A percentile compares a stretch with the other conserved stretches of the same genome.
These are phyloP conservation scores for Linnemannia hyalina DNA, from an alignment of 192 early-diverging fungal genomes.

Conservation along the genomic window DNA sequence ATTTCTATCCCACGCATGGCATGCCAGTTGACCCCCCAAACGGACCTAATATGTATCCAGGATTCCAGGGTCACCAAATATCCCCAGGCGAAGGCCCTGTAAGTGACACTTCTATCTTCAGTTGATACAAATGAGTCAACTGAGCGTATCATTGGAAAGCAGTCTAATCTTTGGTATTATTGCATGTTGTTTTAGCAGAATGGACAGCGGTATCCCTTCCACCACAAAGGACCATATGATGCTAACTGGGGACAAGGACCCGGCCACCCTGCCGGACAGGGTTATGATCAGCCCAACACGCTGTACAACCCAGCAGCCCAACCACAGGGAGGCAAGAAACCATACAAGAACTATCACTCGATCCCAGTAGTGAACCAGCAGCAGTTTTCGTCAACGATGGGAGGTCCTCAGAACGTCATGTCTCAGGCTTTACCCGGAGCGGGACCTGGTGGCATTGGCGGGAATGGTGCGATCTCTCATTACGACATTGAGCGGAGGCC, in stretches of 20 bases:
- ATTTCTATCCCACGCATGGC: constrained; percentile 15
- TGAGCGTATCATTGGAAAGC: not conserved
- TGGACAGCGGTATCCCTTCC: constrained; percentile 20
- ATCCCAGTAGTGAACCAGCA: constrained; percentile 23
- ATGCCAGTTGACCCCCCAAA: constrained; percentile 2
- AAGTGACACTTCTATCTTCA: not conserved
- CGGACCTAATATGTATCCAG: constrained; percentile 18
- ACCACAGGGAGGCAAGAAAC: constrained; percentile 22
- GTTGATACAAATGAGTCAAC: not conserved
- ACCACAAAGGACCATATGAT: constrained; percentile 35
- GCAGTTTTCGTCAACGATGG: constrained; percentile 14
- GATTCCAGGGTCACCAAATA: constrained; percentile 13
- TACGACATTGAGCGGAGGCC: constrained; percentile 49
- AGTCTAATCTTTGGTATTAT: constrained; percentile 6
- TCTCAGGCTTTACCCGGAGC: constrained; percentile 1
- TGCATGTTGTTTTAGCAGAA: not conserved
- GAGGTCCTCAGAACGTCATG: not conserved
- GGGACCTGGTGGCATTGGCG: constrained; percentile 15
- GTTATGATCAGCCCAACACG: constrained; percentile 20
- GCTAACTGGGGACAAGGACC: constrained; percentile 31
- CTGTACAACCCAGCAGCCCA: constrained; percentile 22
- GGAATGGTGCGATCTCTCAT: constrained; percentile 14
- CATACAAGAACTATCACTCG: constrained; percentile 21
- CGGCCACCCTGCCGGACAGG: not conserved
- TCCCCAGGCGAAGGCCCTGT: constrained; percentile 33